Evolutionary conservation across 768 basidiomycete genomes (phyloP), one percentile per base, ranked within the genome.

Genomic region (Psilocybe tampanensis): DNA sequence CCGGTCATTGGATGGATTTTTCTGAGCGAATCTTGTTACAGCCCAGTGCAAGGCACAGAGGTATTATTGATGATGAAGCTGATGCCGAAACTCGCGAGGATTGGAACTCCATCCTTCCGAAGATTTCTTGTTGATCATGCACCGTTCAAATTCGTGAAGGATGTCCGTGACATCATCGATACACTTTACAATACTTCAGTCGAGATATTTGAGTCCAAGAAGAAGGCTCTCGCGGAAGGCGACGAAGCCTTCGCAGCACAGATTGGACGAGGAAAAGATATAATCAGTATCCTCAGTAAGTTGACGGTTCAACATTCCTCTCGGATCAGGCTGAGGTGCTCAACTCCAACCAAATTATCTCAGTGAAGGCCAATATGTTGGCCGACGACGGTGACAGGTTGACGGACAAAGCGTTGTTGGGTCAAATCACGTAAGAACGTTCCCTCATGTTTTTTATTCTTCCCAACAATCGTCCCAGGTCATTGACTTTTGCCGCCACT

Each of bases 231-330:
- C 3, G 60, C 60, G 17, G 66, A 66, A 24, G 74, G 74, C 15
- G 74, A 77, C 47, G 70, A 71, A 22, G 72, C 67, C 1, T 59
- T 74, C 2, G 55, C 65, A 12, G 60, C 59, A 17, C 70, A 76
- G 52, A 68, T 76, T 26, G 74, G 70, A 11, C 68, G 71, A 55
- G 77, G 78, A 13, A 77, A 76, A 52, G 80, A 82, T 60, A 71
- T 82, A n/a, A 75, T 82, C 60, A 81, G 75, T 52, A 69, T 79
- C 29, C 65, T 82, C 11, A 64, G 81, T 82, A 62, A 32, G 78
- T 62, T 26, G 9, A 9, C 29, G 26, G 1, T 44, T 7, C 12
- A 19, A 18, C 36, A 19, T 47, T 47, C 26, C n/a, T 44, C 7
- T 36, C 13, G 34, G 22, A 17, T 36, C 19, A 12, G 15, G 39